Percentiles rank a stretch among this genome's conserved stretches.
These are phyloP conservation scores for Rhytidiadelphus loreus DNA, from an alignment of 225 moss, liverwort and hornwort genomes.

Conservation along the genomic window DNA sequence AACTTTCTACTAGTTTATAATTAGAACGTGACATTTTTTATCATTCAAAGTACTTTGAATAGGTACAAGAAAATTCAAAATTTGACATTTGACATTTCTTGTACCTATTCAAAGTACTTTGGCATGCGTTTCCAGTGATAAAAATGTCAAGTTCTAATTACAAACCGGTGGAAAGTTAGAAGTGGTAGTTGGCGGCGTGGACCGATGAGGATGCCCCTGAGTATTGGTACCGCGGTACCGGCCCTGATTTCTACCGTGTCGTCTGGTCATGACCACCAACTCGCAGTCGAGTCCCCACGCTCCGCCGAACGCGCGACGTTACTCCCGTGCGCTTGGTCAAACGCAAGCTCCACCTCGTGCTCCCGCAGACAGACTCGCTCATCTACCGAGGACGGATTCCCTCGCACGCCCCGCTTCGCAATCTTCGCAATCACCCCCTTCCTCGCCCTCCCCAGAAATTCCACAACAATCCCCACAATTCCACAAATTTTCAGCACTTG, in stretches of 20 bases:
- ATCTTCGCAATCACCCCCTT: background rate
- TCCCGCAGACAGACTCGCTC: background rate
- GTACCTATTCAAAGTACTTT: background rate
- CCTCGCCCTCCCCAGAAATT: background rate
- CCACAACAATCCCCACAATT: background rate
- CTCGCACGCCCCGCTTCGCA: background rate
- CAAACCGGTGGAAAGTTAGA: background rate
- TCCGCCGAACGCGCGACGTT: background rate
- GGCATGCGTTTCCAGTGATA: fast-evolving
- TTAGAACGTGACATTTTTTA: background rate
- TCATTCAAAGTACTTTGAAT: background rate
- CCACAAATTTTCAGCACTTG: background rate
- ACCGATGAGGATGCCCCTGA: too few species aligned
- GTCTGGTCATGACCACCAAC: background rate
- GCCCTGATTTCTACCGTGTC: background rate
- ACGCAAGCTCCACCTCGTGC: background rate
- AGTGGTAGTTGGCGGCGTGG: background rate
- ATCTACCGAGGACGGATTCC: background rate
- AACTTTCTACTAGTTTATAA: fast-evolving
- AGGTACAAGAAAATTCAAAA: background rate
- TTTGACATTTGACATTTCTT: background rate
- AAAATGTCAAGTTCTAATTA: background rate
- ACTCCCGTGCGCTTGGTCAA: background rate
- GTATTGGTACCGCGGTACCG: background rate
- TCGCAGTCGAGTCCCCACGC: too few species aligned